Evolutionary conservation across 768 basidiomycete genomes (phyloP).

Genomic region (Russula sp.): DNA sequence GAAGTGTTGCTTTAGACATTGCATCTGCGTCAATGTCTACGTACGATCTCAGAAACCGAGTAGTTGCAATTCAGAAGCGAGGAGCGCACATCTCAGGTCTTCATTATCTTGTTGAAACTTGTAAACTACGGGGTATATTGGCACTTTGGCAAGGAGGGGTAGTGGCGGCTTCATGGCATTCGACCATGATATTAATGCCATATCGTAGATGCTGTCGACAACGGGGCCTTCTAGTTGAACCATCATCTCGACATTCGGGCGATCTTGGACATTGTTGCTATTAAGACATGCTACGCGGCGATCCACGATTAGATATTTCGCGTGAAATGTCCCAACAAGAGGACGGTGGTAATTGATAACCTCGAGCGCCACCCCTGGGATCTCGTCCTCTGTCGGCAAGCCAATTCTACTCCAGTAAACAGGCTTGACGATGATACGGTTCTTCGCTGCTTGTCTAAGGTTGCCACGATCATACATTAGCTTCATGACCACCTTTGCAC

Average conservation of each 20-base stretch:
- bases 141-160: constrained; percentile 41
- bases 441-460: constrained; percentile 48
- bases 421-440: constrained; percentile 48
- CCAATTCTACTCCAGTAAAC: constrained; percentile 49
- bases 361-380: constrained; percentile 59
- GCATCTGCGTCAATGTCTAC: constrained; percentile 20
- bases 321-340: constrained; percentile 65
- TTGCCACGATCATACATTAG: constrained; percentile 69
- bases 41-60: not conserved
- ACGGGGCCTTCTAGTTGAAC: constrained; percentile 67
- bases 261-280: constrained; percentile 67
- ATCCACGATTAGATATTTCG: constrained; percentile 68
- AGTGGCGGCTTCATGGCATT: constrained; percentile 47
- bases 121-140: constrained; percentile 39
- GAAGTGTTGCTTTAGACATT: constrained; percentile 9
- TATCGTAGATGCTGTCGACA: constrained; percentile 68
- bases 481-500: constrained; percentile 56
- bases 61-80: not conserved
- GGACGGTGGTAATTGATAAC: constrained; percentile 58
- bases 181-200: constrained; percentile 61
- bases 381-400: constrained; percentile 52
- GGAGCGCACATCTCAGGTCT: constrained; percentile 33
- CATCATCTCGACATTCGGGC: constrained; percentile 58
- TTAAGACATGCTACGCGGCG: constrained; percentile 62
- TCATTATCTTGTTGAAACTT: constrained; percentile 41